Evolutionary conservation across 306 rosid genomes (phyloP).

Genomic region (Cucumis cinereus): DNA sequence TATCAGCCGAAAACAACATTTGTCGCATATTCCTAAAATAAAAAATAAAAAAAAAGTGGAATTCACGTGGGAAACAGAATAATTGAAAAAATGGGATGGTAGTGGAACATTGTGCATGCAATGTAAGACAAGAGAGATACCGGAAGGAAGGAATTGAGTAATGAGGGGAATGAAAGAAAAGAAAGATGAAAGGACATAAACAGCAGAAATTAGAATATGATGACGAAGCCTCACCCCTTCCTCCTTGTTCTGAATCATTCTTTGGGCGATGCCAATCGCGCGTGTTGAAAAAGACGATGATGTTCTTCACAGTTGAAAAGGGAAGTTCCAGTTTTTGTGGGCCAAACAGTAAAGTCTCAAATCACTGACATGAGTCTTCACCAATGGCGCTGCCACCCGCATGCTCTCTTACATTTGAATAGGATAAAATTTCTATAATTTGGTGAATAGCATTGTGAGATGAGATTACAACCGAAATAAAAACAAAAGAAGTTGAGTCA

Average conservation of each 20-base stretch:
- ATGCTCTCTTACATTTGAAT: neutral
- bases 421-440: no score
- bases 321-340: neutral
- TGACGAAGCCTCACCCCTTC: neutral
- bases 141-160: neutral
- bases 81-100: neutral
- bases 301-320: neutral
- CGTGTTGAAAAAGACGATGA: neutral
- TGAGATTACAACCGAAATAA: no score
- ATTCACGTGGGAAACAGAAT: constrained; percentile 10
- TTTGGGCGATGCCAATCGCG: neutral
- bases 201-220: neutral
- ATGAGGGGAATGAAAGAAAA: neutral
- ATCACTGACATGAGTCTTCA: neutral
- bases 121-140: neutral
- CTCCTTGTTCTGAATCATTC: neutral
- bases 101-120: neutral
- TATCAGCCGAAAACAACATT: neutral
- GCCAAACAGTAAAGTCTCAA: neutral
- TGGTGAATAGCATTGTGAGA: no score
- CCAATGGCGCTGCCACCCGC: neutral
- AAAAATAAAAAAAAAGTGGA: neutral
- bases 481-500: no score
- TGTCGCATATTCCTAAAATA: neutral
- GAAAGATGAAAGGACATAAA: neutral